Evolutionary conservation across 805 yeast genomes (phyloP), one percentile per base, ranked within the genome.

Genomic region (Sungouiozyma intestinalis): DNA sequence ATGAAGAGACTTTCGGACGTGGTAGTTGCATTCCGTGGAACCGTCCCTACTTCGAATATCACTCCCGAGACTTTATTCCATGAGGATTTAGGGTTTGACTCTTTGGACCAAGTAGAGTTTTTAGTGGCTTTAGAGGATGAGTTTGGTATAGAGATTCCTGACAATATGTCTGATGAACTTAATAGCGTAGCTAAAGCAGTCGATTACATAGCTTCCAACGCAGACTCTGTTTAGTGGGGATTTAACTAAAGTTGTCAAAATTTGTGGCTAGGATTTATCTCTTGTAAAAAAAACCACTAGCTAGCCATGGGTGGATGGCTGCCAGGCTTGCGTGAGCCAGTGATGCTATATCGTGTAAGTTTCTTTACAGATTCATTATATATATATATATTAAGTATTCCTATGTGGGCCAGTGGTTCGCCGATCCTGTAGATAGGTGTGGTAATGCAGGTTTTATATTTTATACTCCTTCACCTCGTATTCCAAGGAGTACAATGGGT

Each of bases 81-180:
- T 48, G 73, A 71, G 52, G 79, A 73, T 54, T 66, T 74, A 58
- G 76, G 74, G 15, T 64, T 74, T 60, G 98, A 90, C 66, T 85
- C 95, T 8, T 74, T 90, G 52, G 98, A 90, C 60, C 83, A 92
- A 48, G 95, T 90, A 48, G 98, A 90, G 70, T 88, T 92, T 43
- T 74, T 92, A 55, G 95, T 92, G 65, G 95, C 95, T 44, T 81
- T 90, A 58, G 98, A 90, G 72, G 96, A 88, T 72, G 88, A 81
- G 63, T 81, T 81, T 51, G 86, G 85, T 56, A 75, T 85, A 59
- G 84, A 81, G 62, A 77, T 85, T 59, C 86, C 94, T 32, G 95
- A 86, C 68, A 80, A 83, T 63, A 85, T 85, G 54, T 92, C 96
- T 42, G 97, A 90, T 63, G 88, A 83, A 61, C 80, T 92, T 65